Percentiles rank a stretch among this genome's conserved stretches.
phyloP scores from a whole-genome alignment of 2,329 filamentous ascomycete species.

The Pseudopyricularia cyperi region DNA sequence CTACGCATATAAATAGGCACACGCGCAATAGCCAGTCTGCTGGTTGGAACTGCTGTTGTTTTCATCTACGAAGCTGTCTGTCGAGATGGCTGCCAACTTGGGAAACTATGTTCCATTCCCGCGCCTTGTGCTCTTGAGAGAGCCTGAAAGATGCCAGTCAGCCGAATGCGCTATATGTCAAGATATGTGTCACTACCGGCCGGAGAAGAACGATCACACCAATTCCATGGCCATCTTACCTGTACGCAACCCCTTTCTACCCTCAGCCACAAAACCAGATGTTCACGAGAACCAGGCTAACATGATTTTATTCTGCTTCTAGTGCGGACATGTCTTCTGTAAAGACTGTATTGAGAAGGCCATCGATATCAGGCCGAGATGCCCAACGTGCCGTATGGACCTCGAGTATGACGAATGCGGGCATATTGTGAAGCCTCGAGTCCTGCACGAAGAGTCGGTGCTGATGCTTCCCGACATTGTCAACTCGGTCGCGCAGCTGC shows the following conservation, averaged over 20 bases:
- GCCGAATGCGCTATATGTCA: not conserved
- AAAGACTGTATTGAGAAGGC: not conserved
- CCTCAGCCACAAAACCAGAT: not conserved
- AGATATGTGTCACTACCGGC: not conserved
- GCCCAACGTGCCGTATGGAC: not conserved
- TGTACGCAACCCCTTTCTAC: not conserved
- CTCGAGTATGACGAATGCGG: not conserved
- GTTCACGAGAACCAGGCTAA: not conserved
- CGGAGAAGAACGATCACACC: not conserved
- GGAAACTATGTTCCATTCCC: not conserved
- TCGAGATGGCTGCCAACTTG: not conserved
- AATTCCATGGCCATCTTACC: constrained; percentile 1
- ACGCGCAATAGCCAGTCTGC: too few relatives aligned
- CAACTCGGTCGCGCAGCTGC: not conserved
- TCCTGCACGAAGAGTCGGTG: constrained; percentile 1
- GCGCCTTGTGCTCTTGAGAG: not conserved
- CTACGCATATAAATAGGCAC: too few relatives aligned
- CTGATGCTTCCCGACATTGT: not conserved
- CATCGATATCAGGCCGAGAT: not conserved
- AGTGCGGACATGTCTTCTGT: constrained; percentile 1
- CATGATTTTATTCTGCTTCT: not conserved
- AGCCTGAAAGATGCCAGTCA: not conserved
- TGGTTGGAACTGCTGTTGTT: too few relatives aligned
- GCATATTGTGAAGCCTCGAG: not conserved
- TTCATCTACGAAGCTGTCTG: not conserved